Evolutionary conservation across 2,329 filamentous ascomycete species (phyloP).

Genomic region (Fusarium incarnatum): DNA sequence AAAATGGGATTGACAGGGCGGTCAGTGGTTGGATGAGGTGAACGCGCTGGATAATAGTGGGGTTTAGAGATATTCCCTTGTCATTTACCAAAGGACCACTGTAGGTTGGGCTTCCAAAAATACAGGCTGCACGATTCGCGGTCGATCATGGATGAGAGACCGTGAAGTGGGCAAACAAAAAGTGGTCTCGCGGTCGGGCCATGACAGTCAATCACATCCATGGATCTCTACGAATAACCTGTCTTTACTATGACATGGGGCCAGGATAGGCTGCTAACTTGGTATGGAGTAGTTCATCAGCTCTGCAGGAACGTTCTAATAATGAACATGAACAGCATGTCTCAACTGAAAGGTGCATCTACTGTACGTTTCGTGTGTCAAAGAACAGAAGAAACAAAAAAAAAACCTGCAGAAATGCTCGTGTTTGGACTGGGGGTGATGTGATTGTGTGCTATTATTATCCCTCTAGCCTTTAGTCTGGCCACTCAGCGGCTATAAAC

Average conservation of each 20-base stretch:
- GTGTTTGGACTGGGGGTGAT: constrained; percentile 29
- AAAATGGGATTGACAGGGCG: constrained; percentile 20
- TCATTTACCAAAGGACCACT: background rate
- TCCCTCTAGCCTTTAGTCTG: constrained; percentile 5
- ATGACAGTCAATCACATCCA: background rate
- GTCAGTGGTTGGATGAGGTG: constrained; percentile 33
- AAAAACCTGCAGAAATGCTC: constrained; percentile 16
- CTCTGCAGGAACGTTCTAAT: constrained; percentile 23
- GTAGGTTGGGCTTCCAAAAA: constrained; percentile 20
- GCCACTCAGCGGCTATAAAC: constrained; percentile 33
- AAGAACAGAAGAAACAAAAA: background rate
- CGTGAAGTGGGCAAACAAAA: constrained; percentile 4
- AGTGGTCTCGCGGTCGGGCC: constrained; percentile 6
- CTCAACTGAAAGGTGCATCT: background rate
- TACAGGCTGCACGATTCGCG: constrained; percentile 7
- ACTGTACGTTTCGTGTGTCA: background rate
- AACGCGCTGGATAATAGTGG: constrained; percentile 21
- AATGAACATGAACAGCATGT: constrained; percentile 16
- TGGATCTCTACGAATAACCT: background rate
- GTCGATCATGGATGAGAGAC: constrained; percentile 20
- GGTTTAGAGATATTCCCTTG: background rate
- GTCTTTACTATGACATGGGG: background rate
- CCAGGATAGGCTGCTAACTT: constrained; percentile 2
- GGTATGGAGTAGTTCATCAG: constrained; percentile 1
- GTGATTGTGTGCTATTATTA: constrained; percentile 34